Evolutionary conservation across 306 rosid genomes (phyloP).

Genomic region (Erythrophleum fordii): DNA sequence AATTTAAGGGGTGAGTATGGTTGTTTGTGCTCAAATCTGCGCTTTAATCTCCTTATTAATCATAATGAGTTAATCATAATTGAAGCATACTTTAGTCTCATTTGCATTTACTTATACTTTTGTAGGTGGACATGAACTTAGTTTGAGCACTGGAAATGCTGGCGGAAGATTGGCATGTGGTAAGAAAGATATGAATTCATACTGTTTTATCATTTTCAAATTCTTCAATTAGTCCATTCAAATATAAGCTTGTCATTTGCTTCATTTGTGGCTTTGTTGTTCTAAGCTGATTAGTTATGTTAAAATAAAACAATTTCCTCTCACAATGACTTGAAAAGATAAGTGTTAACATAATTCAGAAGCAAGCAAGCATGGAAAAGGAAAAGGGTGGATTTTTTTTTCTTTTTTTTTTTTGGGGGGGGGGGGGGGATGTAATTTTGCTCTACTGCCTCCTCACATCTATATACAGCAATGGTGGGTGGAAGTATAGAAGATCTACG

Average conservation of each 20-base stretch:
- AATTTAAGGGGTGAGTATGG: neutral
- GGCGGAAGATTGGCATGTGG: constrained; percentile 94
- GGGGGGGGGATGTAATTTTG: neutral
- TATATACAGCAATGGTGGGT: neutral
- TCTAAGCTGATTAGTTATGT: neutral
- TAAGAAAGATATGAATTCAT: constrained; percentile 33
- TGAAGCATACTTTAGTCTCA: neutral
- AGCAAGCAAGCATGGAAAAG: neutral
- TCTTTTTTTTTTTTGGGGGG: too few species aligned
- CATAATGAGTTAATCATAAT: neutral
- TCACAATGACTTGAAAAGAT: neutral
- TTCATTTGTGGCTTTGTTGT: constrained; percentile 13
- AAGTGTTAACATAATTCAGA: neutral
- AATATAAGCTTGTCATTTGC: constrained; percentile 5
- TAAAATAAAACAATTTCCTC: neutral
- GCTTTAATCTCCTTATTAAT: neutral
- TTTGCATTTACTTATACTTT: constrained; percentile 23
- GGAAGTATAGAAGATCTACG: neutral
- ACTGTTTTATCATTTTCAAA: neutral
- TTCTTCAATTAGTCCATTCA: neutral
- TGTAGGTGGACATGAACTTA: constrained; percentile 83
- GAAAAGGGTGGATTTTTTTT: too few species aligned
- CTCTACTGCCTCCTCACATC: neutral
- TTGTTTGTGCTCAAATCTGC: neutral
- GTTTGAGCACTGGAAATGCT: constrained; percentile 79